Evolutionary conservation across 768 basidiomycete species (phyloP), one percentile per base, ranked within the genome.

Genomic region (Amanita phalloides): DNA sequence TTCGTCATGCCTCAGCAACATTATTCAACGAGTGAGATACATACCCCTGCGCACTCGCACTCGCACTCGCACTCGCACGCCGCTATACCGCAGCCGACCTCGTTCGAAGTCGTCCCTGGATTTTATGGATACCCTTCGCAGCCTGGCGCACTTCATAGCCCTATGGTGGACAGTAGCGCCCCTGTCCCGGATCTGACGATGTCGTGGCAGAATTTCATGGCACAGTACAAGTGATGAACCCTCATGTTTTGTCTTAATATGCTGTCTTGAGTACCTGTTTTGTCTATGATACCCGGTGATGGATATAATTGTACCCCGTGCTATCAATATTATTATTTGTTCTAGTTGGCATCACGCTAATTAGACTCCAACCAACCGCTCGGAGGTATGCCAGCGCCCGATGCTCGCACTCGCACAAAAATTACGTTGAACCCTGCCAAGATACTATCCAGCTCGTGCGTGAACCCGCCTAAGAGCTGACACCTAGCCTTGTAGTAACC

Each of bases 331-430:
- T 57, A 45, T 64, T 66, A 64, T 64, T 64, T 64, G 63, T 61
- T 54, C 59, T 58, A 53, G 60, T 64, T 62, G 57, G 54, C 55
- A 51, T 53, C 48, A 23, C 32, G 32, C 32, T 32, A 32, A 32
- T 32, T 32, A 32, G 32, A 32, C 32, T 32, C 32, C 10, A 53
- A 25, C 38, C 21, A 11, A 32, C 28, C 41, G 25, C 26, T 48
- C 47, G 54, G 43, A 58, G 68, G 65, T 57, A 81, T 82, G 81
- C 73, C 79, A 65, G 76, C 67, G 51, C 81, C 80, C 62, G 81
- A 83, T 77, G 81, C 81, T 56, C 75, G 77, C 62, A 81, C 78
- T 53, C 75, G 82, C 57, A 77, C 69, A 58, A 83, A 78, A 70
- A 81, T 83, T 46, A 77, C 77, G 58, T 62, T 84, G 59, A 79